A percentile compares a stretch with the other conserved stretches of the same genome.
Evolutionary conservation across 257 asterid species (phyloP).

Genomic region (Buddleja alternifolia): DNA sequence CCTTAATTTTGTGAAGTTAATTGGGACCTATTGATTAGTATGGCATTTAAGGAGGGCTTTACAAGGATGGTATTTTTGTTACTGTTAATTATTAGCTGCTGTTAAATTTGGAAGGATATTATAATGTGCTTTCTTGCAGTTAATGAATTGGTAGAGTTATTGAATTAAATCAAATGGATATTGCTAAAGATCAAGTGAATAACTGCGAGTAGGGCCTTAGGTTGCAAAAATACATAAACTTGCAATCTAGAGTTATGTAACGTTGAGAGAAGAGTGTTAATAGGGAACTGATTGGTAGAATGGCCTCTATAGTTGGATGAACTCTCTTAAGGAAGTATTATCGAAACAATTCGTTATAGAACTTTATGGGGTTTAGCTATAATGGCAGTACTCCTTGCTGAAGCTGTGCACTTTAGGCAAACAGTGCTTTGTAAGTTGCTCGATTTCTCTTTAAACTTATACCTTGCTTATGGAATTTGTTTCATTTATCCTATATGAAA

Average conservation of each 20-base stretch:
- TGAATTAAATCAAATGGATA: neutral
- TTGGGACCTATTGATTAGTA: neutral
- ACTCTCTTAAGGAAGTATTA: no score
- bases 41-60: neutral
- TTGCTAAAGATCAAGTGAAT: neutral
- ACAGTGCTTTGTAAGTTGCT: neutral
- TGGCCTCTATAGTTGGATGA: neutral
- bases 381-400: neutral
- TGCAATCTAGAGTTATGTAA: neutral
- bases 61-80: neutral
- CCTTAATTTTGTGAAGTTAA: constrained; percentile 5
- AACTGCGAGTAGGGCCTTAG: neutral
- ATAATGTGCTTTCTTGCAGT: neutral
- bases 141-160: neutral
- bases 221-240: neutral
- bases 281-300: neutral
- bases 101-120: neutral
- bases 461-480: no score
- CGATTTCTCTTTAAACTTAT: no score
- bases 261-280: neutral
- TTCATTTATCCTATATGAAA: neutral
- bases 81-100: neutral
- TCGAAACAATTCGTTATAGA: no score
- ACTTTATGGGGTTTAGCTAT: constrained; percentile 7
- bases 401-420: neutral